Evolutionary conservation across 176 grass and related monocot genomes (phyloP).

Genomic region (Puccinellia tenuiflora): DNA sequence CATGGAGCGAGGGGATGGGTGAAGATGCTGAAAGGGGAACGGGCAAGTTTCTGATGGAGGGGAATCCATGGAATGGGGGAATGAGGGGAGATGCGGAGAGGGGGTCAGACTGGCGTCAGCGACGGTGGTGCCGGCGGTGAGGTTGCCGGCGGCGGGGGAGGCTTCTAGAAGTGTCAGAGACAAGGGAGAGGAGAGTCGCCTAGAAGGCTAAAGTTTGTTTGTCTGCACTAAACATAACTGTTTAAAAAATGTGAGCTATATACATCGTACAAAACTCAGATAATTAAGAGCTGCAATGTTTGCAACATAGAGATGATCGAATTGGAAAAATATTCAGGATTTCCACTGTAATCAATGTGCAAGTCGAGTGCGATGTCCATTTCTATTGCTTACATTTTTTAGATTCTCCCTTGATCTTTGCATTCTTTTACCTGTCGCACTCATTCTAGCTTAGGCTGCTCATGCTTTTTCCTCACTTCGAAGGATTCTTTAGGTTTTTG

Average conservation of each 20-base stretch:
- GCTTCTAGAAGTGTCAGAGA: too few species aligned
- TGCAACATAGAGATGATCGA: neutral
- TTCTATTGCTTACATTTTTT: neutral
- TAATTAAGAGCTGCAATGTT: neutral
- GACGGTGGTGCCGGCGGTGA: too few species aligned
- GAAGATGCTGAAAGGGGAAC: too few species aligned
- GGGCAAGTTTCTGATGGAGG: too few species aligned
- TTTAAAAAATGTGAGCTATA: neutral
- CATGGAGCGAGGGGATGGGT: too few species aligned
- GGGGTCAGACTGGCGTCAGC: too few species aligned
- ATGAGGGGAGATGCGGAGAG: too few species aligned
- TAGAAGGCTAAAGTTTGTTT: too few species aligned
- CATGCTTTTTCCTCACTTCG: constrained; percentile 31
- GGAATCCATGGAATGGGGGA: too few species aligned
- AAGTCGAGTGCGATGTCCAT: neutral
- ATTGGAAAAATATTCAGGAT: neutral
- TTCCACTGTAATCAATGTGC: neutral
- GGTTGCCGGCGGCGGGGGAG: too few species aligned
- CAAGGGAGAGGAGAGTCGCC: too few species aligned
- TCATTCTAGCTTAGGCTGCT: neutral
- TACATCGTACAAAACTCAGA: neutral
- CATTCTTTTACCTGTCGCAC: constrained; percentile 20
- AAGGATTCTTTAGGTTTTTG: constrained; percentile 29
- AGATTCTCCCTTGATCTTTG: neutral
- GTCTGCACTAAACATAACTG: neutral